A percentile compares a stretch with the other conserved stretches of the same genome.
These are phyloP conservation scores for Schizochytrium sp. DNA, from an alignment of 108 stramenopile genomes.

Conservation along the genomic window DNA sequence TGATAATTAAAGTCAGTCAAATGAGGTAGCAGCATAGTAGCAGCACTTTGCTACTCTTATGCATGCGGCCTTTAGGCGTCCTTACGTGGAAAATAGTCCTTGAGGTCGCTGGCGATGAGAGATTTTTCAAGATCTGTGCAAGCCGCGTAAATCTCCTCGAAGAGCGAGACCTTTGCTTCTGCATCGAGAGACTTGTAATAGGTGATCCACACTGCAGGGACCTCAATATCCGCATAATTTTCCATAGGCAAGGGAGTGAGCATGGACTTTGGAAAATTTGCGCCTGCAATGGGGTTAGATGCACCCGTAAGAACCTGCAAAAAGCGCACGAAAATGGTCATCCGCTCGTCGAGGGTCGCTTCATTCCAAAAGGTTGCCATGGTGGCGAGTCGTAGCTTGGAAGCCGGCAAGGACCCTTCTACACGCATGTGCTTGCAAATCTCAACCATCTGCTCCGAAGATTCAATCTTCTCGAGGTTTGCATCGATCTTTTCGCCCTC, in stretches of 20 bases:
- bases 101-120: background rate
- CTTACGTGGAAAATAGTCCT: background rate
- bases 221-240: background rate
- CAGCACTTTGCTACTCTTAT: background rate
- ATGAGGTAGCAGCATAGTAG: background rate
- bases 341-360: background rate
- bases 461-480: background rate
- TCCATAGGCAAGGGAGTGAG: slow-evolving; percentile 15
- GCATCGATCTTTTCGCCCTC: background rate
- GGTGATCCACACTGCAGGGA: background rate
- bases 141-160: slow-evolving; percentile 1
- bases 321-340: background rate
- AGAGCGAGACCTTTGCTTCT: background rate
- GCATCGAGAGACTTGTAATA: background rate
- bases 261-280: background rate
- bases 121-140: slow-evolving; percentile 1
- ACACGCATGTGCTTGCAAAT: background rate
- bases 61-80: background rate
- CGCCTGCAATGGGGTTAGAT: background rate
- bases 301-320: slow-evolving; percentile 49
- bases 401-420: background rate
- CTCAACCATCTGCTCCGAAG: background rate
- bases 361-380: slow-evolving; percentile 59
- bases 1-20: background rate
- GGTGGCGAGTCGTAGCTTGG: slow-evolving; percentile 12